Base-by-base conservation (phyloP, 179 eudicot species). In the Drosera spatulata region DNA sequence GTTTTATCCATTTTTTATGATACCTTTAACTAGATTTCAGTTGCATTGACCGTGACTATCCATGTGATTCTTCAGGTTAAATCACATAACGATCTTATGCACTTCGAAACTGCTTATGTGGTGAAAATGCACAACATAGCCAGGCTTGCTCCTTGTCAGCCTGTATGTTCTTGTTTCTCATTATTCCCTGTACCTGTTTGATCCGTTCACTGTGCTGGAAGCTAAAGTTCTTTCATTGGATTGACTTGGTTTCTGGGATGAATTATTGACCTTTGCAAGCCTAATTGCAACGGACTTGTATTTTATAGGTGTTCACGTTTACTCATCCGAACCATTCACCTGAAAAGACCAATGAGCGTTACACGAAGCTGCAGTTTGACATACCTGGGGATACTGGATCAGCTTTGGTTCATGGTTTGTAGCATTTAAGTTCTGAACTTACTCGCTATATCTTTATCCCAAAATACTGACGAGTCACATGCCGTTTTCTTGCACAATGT, bases 51-150 rank as follows among this genome's bases (percentile, higher is more conserved):
- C 45, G 9, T 61, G 11, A 12, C 10, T 38, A 38, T 33, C 62
- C 55, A 40, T 55, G 51, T 63, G 55, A 56, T 59, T 7, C 33
- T 74, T 59, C 81, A 91, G 98, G 81, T 93, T 52, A 89, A 81
- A 68, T 76, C 82, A 44, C 96, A 93, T 70, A 89, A 83, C 66
- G 99, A 93, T 78, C 85, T 89, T 64, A 73, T 69, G 64, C 96
- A 86, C 79, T 93, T 84, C 69, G 99, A 93, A 77, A 93, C 99
- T 69, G 83, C 96, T 39, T 93, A 93, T 77, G 99, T 93, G 41
- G 99, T 93, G 44, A 93, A 93, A 75, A 69, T 93, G 50, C 99
- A 93, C 70, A 85, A 85, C 66, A 71, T 93, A 52, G 95, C 99
- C 44, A 83, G 84, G 69, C 96, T 93, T 68, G 90, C 99, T 61